Evolutionary conservation across 805 yeast genomes (phyloP), one percentile per base, ranked within the genome.

Genomic region (Hanseniaspora thailandica): DNA sequence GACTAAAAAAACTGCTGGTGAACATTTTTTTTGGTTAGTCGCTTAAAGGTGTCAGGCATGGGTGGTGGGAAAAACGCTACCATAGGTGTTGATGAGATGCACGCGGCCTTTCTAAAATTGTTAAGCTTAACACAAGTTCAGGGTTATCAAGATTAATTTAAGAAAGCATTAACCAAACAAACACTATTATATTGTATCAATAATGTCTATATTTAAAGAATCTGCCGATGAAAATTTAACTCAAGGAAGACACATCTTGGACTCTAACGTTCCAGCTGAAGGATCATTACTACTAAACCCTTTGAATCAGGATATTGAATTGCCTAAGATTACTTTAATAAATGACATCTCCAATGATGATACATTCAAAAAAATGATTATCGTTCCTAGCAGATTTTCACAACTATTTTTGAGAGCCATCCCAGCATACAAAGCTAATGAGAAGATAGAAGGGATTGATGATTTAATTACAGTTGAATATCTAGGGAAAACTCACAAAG

Each of bases 181-280:
- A 36, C 23, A 20, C 40, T 19, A 36, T 8, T 2, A 33, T 6
- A 33, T 3, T 5, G 20, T n/a, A n/a, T n/a, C n/a, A n/a, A 33
- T 33, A 5, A 39, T 41, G 48, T 40, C 51, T 10, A 46, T 45
- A 8, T 45, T 43, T 45, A 39, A 45, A 38, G 50, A 40, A 25
- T 36, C 41, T 23, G 51, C 47, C 17, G 51, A 39, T 15, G 51
- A 45, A 26, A 52, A 52, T 39, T 38, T 39, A n/a, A 28, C 35
- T 15, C 51, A 44, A 22, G 44, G 41, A 13, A 45, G 47, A 28
- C 43, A 52, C n/a, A 23, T 46, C 15, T 7, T 52, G 15, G 49
- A 33, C 15, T 22, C 38, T 13, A 17, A 31, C n/a, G 17, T 33
- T n/a, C 13, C 35, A 17, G n/a, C 30, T n/a, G 44, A 44, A 3